These are phyloP conservation scores for Prunus kanzakura DNA, from an alignment of 306 rosid genomes.

Conservation along the genomic window DNA sequence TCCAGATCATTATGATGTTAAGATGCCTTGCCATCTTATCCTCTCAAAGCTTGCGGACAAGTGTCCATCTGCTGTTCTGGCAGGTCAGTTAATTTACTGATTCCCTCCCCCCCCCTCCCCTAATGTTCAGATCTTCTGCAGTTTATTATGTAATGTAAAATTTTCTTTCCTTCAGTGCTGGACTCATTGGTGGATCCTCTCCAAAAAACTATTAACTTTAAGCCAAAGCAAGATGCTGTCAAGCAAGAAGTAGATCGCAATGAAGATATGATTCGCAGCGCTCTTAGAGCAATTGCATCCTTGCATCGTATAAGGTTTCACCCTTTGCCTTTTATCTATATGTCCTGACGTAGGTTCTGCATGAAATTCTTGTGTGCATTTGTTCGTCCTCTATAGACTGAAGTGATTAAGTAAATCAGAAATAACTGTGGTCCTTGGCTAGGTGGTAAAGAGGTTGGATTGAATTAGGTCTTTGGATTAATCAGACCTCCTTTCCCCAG, in stretches of 20 bases:
- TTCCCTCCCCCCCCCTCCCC: background rate
- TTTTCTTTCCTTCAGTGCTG: conserved; percentile 54
- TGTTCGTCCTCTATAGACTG: background rate
- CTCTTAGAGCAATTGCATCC: conserved; percentile 94
- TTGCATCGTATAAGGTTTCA: conserved; percentile 86
- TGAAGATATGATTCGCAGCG: conserved; percentile 99
- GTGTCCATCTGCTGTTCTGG: conserved; percentile 94
- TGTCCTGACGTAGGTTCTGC: background rate
- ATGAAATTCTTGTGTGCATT: background rate
- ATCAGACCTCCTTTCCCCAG: background rate
- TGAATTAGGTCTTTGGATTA: background rate
- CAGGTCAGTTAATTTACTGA: conserved; percentile 56
- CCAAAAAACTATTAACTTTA: conserved; percentile 90
- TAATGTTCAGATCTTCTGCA: conserved; percentile 6
- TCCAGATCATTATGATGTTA: conserved; percentile 96
- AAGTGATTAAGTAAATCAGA: background rate
- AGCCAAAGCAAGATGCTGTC: conserved; percentile 97
- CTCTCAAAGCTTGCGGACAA: conserved; percentile 95
- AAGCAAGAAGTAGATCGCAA: conserved; percentile 99
- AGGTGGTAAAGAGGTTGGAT: background rate
- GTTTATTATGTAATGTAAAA: conserved; percentile 11
- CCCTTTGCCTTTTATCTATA: conserved; percentile 20
- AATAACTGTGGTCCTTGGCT: background rate
- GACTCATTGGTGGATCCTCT: conserved; percentile 99
- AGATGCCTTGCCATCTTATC: conserved; percentile 99